A percentile compares a stretch with the other conserved stretches of the same genome.
Evolutionary conservation across 805 yeast genomes (phyloP).

Genomic region (Dipodascopsis uninucleata): DNA sequence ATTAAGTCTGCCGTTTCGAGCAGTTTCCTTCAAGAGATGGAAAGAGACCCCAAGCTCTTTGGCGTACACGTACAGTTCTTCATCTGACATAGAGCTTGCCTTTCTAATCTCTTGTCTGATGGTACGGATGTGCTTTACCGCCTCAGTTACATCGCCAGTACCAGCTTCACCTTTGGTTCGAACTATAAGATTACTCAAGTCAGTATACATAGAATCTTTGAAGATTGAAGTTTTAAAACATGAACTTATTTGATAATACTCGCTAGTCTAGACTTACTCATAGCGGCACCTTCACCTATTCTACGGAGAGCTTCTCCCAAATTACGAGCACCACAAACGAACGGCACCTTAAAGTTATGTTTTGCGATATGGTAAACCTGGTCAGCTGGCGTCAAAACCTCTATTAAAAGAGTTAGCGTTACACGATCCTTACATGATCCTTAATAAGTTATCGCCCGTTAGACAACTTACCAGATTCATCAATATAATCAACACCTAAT

Average conservation of each 20-base stretch:
- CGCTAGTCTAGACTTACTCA: constrained; percentile 40
- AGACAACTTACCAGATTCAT: constrained; percentile 49
- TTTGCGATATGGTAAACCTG: constrained; percentile 61
- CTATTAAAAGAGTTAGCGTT: constrained; percentile 37
- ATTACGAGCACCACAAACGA: constrained; percentile 80
- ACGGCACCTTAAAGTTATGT: constrained; percentile 61
- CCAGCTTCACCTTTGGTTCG: constrained; percentile 89
- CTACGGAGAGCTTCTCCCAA: constrained; percentile 80
- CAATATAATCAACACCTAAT: constrained; percentile 72
- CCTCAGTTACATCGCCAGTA: constrained; percentile 81
- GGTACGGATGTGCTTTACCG: constrained; percentile 66
- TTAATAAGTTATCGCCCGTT: neutral
- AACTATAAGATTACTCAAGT: constrained; percentile 34
- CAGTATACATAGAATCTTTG: neutral
- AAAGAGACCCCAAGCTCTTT: constrained; percentile 56
- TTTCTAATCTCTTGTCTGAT: constrained; percentile 55
- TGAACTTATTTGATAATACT: neutral
- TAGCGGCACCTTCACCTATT: constrained; percentile 78
- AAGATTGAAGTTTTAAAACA: neutral
- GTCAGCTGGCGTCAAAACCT: constrained; percentile 81
- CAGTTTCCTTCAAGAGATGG: constrained; percentile 49
- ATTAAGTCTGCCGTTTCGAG: constrained; percentile 59
- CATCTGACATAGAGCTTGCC: constrained; percentile 43
- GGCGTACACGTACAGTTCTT: constrained; percentile 51
- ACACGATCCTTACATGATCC: neutral